Evolutionary conservation across 2,329 filamentous ascomycete species (phyloP).

Genomic region (Clonostachys rhizophaga): DNA sequence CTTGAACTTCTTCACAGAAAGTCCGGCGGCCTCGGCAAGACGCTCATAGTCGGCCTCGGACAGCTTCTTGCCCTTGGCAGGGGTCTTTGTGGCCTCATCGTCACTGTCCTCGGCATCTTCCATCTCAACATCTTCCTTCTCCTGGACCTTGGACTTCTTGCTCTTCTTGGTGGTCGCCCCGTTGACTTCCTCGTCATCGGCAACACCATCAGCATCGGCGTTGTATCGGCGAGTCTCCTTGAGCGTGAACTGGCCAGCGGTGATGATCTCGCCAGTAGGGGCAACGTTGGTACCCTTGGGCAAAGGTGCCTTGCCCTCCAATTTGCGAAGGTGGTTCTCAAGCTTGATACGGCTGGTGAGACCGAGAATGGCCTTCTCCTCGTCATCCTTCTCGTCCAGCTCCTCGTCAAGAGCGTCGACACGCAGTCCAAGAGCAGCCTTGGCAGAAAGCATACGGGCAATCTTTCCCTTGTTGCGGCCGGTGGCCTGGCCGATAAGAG

Average conservation of each 20-base stretch:
- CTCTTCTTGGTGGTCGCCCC: constrained; percentile 27
- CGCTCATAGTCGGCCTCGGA: constrained; percentile 53
- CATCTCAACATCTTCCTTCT: constrained; percentile 32
- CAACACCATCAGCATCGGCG: constrained; percentile 82
- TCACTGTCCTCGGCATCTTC: constrained; percentile 32
- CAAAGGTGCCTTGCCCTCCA: constrained; percentile 88
- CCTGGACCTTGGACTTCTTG: constrained; percentile 34
- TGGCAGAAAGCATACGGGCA: constrained; percentile 90
- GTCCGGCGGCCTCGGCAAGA: constrained; percentile 60
- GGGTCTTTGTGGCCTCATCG: constrained; percentile 22
- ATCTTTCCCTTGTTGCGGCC: constrained; percentile 99
- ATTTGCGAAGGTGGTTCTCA: constrained; percentile 67
- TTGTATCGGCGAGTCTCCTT: constrained; percentile 96
- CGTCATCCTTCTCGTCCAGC: constrained; percentile 55
- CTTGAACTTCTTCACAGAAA: constrained; percentile 73
- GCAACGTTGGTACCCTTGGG: constrained; percentile 71
- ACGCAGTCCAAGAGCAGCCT: constrained; percentile 87
- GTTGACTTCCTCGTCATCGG: constrained; percentile 47
- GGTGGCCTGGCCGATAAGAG: constrained; percentile 91
- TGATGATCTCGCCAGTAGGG: constrained; percentile 61
- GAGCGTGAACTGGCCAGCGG: constrained; percentile 79
- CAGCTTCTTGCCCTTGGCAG: constrained; percentile 33
- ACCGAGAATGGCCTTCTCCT: constrained; percentile 81
- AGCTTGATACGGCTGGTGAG: constrained; percentile 67
- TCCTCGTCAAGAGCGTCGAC: constrained; percentile 72